Conservation (phyloP, 2,329 filamentous ascomycete species). For the Fusarium lyarnte region DNA sequence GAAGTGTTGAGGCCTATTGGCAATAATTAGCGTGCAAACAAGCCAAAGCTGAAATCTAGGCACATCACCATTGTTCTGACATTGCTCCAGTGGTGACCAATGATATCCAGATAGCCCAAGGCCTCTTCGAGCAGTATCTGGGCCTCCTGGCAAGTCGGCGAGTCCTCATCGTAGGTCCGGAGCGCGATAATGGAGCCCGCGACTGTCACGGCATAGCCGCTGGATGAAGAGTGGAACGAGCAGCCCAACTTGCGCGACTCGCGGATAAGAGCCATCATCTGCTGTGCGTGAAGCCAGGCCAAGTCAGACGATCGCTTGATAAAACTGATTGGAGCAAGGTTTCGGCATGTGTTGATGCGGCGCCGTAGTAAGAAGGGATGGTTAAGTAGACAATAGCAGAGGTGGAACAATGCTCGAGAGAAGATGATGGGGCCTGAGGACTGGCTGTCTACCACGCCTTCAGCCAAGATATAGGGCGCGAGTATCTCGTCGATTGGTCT, state of each 20-base stretch:
- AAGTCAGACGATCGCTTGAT: background rate
- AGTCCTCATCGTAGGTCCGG: background rate
- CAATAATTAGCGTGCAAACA: background rate
- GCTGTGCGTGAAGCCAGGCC: background rate
- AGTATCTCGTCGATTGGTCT: background rate
- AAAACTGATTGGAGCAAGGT: background rate
- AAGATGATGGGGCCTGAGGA: background rate
- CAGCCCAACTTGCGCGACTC: background rate
- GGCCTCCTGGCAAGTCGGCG: background rate
- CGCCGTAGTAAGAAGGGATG: background rate
- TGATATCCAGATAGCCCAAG: background rate
- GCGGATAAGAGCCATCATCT: background rate
- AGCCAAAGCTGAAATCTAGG: background rate
- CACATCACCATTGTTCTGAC: background rate
- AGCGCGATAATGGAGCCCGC: background rate
- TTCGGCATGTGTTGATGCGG: background rate
- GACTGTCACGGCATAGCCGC: background rate
- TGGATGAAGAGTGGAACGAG: background rate
- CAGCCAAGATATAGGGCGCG: background rate
- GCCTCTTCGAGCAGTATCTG: background rate
- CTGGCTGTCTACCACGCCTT: background rate
- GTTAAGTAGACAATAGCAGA: background rate
- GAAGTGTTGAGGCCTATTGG: background rate
- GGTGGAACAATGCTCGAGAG: background rate
- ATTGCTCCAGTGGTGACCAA: background rate